These are phyloP conservation scores for Neofusicoccum sp. DNA, from an alignment of 2,329 filamentous ascomycete species.

Conservation along the genomic window DNA sequence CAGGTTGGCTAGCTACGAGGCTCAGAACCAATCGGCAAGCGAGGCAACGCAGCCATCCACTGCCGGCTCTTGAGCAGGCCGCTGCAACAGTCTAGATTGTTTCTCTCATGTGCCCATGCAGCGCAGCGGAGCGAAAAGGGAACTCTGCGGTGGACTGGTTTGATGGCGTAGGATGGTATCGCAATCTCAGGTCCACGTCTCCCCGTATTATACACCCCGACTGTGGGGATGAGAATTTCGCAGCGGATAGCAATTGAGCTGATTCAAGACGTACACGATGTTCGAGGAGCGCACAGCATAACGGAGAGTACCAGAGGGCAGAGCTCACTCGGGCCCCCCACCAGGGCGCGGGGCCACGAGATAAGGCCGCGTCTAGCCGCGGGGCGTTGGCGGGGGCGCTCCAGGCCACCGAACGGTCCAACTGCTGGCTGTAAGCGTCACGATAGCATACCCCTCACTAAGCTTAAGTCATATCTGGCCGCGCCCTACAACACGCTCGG, in stretches of 20 bases:
- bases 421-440: background rate
- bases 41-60: slow-evolving; percentile 32
- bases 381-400: background rate
- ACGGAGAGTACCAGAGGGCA: no score
- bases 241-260: background rate
- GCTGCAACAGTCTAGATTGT: background rate
- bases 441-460: background rate
- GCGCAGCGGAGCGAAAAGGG: no score
- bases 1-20: slow-evolving; percentile 40
- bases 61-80: background rate
- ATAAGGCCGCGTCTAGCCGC: slow-evolving; percentile 12
- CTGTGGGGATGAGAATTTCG: background rate
- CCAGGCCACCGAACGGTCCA: no score
- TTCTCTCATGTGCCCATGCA: background rate
- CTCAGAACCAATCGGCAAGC: slow-evolving; percentile 28
- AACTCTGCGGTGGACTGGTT: background rate
- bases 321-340: no score
- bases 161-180: background rate
- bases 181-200: background rate
- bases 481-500: no score
- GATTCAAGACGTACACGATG: background rate
- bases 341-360: background rate
- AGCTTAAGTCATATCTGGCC: no score
- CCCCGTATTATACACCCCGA: background rate
- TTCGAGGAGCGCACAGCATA: no score